Percentiles rank a stretch among this genome's conserved stretches.
Conservation (phyloP, 805 yeast genomes). For the Lipomyces spencermartinsiae region DNA sequence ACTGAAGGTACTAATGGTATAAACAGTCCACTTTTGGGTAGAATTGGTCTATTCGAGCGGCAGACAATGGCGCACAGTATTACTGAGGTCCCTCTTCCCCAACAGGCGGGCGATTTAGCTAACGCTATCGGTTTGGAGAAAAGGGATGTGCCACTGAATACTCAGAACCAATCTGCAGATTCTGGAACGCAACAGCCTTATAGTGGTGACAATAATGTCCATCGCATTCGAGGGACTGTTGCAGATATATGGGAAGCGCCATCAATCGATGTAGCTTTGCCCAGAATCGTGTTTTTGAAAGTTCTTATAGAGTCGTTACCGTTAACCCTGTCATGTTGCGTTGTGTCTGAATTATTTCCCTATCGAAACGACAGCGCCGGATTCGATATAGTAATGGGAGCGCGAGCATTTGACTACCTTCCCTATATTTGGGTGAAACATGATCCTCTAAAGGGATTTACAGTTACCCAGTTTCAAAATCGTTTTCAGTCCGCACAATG, state of each 20-base stretch:
- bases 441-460: conserved; percentile 17
- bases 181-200: conserved; percentile 3
- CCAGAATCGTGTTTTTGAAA: background rate
- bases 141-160: background rate
- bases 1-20: background rate
- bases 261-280: background rate
- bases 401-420: conserved; percentile 6
- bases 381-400: conserved; percentile 24
- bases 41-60: background rate
- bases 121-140: background rate
- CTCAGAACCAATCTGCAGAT: background rate
- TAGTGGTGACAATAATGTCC: background rate
- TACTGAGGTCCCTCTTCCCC: background rate
- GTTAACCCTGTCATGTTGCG: conserved; percentile 7
- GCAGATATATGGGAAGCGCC: background rate
- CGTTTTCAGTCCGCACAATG: conserved; percentile 6
- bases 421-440: conserved; percentile 22
- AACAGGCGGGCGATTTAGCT: background rate
- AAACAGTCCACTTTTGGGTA: background rate
- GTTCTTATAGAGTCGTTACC: background rate
- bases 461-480: conserved; percentile 9
- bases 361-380: conserved; percentile 8
- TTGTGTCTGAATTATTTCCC: conserved; percentile 29
- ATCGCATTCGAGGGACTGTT: background rate
- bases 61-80: background rate